A percentile compares a stretch with the other conserved stretches of the same genome.
These are phyloP conservation scores for Picochlorum sp. DNA, from an alignment of 139 green algal species.

Conservation along the genomic window DNA sequence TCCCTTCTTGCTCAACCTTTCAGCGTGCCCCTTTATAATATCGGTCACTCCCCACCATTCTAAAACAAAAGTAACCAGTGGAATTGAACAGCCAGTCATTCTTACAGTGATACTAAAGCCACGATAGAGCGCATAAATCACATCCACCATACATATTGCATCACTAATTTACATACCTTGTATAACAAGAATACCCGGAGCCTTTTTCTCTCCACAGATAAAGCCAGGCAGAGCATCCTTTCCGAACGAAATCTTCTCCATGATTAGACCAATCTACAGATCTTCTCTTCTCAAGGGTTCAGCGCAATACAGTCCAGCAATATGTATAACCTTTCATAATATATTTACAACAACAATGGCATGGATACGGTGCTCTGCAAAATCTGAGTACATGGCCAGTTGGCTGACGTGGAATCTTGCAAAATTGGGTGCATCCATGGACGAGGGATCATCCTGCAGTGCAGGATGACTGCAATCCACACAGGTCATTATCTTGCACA, in stretches of 20 bases:
- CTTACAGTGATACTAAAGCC: neutral
- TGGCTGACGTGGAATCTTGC: no score
- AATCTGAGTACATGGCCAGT: no score
- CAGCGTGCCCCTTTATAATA: neutral
- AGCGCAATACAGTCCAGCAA: no score
- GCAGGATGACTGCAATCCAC: no score
- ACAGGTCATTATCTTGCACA: no score
- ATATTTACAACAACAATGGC: no score
- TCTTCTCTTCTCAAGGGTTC: neutral
- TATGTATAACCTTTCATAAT: no score
- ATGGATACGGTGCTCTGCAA: no score
- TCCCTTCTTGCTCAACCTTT: neutral
- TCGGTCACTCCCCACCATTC: constrained; percentile 24
- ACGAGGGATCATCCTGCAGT: no score
- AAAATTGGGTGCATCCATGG: no score
- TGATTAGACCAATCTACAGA: neutral
- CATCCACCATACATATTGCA: neutral
- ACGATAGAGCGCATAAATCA: neutral
- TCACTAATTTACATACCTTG: no score
- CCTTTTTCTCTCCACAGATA: neutral
- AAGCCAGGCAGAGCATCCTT: constrained; percentile 15
- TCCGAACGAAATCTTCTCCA: constrained; percentile 17
- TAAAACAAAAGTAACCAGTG: constrained; percentile 1
- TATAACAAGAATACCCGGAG: constrained; percentile 17
- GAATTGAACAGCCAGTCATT: constrained; percentile 4